Evolutionary conservation across 257 asterid genomes (phyloP), one percentile per base, ranked within the genome.

Genomic region (Salvia rosmarinus): DNA sequence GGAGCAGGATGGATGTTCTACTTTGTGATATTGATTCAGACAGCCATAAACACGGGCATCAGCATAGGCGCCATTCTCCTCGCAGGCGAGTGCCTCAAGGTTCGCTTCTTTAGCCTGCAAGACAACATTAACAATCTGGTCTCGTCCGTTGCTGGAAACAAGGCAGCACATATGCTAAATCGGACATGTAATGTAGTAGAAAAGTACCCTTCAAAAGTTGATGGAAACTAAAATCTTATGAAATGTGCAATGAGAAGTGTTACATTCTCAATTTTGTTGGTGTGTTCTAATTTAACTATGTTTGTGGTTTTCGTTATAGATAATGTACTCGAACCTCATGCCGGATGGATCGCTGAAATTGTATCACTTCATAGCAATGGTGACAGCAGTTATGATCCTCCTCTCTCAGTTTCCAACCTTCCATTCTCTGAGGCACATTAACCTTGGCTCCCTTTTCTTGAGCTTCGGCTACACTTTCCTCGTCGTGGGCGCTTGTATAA

Each of bases 1-100:
- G 99, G 99, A 21, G 85, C 95, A 0, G 99, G 97, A 4, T 87
- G 98, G 98, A 88, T 95, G 96, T 91, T 75, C 85, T 91, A 91
- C 78, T 89, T 91, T 40, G 98, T 95, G 82, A 79, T 91, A 83
- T 79, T 88, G 79, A 89, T 95, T 74, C 99, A 95, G 73, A 95
- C 97, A 3, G 90, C 97, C 14, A 87, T 95, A 67, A 95, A 95
- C 69, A 91, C 96, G 0, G 98, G 99, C 50, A 91, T 91, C 83
- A 83, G 93, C 78, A 87, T 95, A 28, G 99, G 99, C 76, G 87
- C 97, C 39, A 79, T 89, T 72, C 81, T 91, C 70, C 95, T 95
- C 37, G 92, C 96, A 5, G 99, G 98, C 67, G 82, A 95, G 82
- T 91, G 99, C 87, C 85, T 95, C 75, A 88, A 95, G 99, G 99